Evolutionary conservation across 2,329 filamentous ascomycete genomes (phyloP), one percentile per base, ranked within the genome.

Genomic region (Fusarium sp.): DNA sequence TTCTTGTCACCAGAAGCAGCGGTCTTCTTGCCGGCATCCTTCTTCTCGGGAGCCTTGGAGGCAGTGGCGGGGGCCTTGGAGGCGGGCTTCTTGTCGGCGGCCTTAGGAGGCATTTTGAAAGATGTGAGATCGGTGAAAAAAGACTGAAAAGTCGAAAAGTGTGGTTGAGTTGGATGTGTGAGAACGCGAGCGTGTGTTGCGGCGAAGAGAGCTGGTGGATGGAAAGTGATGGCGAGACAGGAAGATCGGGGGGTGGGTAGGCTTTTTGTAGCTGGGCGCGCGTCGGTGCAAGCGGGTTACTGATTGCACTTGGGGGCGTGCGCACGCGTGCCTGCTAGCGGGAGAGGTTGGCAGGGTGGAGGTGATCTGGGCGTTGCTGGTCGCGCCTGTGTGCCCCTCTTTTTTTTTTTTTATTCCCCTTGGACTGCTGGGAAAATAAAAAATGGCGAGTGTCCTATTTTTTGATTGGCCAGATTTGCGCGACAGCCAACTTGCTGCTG

Each of bases 11-110:
- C 97, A 84, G 94, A 92, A 73, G 95, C 92, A 71, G 96, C 95
- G 59, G 97, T 98, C 94, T 98, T 99, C 94, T 99, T 99, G 90
- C 96, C 97, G 77, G 96, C 97, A 88, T 98, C 96, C 93, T 98
- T 98, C 94, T 98, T 98, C 92, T 98, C 95, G 68, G 89, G 89
- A 75, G 88, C 89, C 88, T 91, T 91, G 80, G 88, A 89, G 78
- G 89, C 89, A 83, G 93, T 89, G 63, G 88, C 94, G 71, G 96
- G 95, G 81, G 96, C 96, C 95, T 98, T 98, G 88, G 95, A 91
- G 89, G 94, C 96, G 88, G 96, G 95, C 92, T 98, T 98, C 95
- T 98, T 98, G 89, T 97, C 94, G 84, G 96, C 96, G 84, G 94
- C 93, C 91, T 98, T 98, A 85, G 97, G 96, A 89, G 97, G 91